These are phyloP conservation scores for Camillea tinctor DNA, from an alignment of 2,329 filamentous ascomycete genomes.

Conservation along the genomic window DNA sequence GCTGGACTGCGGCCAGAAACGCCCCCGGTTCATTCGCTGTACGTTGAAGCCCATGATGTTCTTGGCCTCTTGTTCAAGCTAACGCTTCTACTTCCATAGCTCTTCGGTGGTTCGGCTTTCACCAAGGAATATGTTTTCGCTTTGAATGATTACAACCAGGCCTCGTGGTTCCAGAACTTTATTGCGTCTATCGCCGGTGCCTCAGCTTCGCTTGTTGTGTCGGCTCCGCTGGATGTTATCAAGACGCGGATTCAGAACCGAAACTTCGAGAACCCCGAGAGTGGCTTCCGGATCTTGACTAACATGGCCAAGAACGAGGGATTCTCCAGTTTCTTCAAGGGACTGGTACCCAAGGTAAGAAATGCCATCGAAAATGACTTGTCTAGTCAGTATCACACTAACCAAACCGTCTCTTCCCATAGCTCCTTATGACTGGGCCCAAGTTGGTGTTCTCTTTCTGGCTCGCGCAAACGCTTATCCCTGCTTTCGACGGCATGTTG, in stretches of 20 bases:
- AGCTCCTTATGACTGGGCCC: slow-evolving; percentile 96
- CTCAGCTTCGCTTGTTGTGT: slow-evolving; percentile 90
- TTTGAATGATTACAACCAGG: slow-evolving; percentile 92
- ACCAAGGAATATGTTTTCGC: slow-evolving; percentile 95
- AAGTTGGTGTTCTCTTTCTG: slow-evolving; percentile 99
- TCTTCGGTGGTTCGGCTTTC: slow-evolving; percentile 96
- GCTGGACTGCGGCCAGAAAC: slow-evolving; percentile 96
- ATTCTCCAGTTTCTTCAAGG: slow-evolving; percentile 90
- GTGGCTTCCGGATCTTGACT: slow-evolving; percentile 83
- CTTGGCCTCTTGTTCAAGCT: slow-evolving; percentile 7
- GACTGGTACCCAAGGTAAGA: slow-evolving; percentile 82
- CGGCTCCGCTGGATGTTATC: slow-evolving; percentile 94
- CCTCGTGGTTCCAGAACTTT: slow-evolving; percentile 94
- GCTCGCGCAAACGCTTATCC: slow-evolving; percentile 97
- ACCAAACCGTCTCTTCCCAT: slow-evolving; percentile 9
- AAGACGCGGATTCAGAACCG: slow-evolving; percentile 98
- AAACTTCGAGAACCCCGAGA: slow-evolving; percentile 97
- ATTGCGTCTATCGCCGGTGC: slow-evolving; percentile 93
- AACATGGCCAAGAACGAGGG: slow-evolving; percentile 96
- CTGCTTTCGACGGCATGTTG: slow-evolving; percentile 69
- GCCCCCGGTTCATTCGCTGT: slow-evolving; percentile 96
- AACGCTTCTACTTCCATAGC: slow-evolving; percentile 55
- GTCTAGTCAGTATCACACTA: background rate
- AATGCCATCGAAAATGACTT: slow-evolving; percentile 13
- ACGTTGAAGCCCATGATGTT: slow-evolving; percentile 39